These are phyloP conservation scores for Ogataea corticis DNA, from an alignment of 805 yeast species.

Conservation along the genomic window DNA sequence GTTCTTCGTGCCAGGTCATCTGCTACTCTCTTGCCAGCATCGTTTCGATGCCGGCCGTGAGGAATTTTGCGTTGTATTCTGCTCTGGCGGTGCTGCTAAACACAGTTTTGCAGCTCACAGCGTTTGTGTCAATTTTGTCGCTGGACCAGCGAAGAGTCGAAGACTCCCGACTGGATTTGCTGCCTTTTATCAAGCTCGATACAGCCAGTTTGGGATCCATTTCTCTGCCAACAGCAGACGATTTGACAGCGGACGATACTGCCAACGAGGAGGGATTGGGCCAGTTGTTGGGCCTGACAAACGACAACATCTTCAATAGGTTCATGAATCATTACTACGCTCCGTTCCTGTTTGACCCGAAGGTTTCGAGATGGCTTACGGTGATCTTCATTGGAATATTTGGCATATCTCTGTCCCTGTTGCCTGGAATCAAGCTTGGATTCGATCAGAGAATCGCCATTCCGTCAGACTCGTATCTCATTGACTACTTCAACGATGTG, in stretches of 20 bases:
- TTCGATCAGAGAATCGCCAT: conserved; percentile 88
- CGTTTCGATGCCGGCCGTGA: conserved; percentile 95
- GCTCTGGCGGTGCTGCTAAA: conserved; percentile 83
- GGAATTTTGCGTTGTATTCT: conserved; percentile 88
- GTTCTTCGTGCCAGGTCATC: conserved; percentile 74
- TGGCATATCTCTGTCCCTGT: conserved; percentile 63
- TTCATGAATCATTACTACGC: conserved; percentile 54
- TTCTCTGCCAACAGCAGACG: conserved; percentile 17
- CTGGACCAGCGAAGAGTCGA: conserved; percentile 66
- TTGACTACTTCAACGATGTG: conserved; percentile 76
- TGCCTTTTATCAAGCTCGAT: conserved; percentile 52
- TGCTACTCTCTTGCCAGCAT: conserved; percentile 77
- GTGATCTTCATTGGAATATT: conserved; percentile 60
- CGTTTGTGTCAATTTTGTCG: conserved; percentile 71
- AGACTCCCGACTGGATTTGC: conserved; percentile 56
- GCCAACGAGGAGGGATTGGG: conserved; percentile 22
- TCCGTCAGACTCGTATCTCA: conserved; percentile 79
- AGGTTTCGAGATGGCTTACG: conserved; percentile 48
- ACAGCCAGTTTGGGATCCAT: conserved; percentile 2
- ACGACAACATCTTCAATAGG: conserved; percentile 36
- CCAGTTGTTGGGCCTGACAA: conserved; percentile 24
- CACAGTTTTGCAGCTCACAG: conserved; percentile 75
- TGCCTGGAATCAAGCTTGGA: conserved; percentile 75
- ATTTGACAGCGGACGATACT: conserved; percentile 9
- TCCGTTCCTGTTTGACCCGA: conserved; percentile 53